A percentile compares a stretch with the other conserved stretches of the same genome.
phyloP scores from a whole-genome alignment of 176 grass and related monocot genomes.

The Guadua angustifolia region DNA sequence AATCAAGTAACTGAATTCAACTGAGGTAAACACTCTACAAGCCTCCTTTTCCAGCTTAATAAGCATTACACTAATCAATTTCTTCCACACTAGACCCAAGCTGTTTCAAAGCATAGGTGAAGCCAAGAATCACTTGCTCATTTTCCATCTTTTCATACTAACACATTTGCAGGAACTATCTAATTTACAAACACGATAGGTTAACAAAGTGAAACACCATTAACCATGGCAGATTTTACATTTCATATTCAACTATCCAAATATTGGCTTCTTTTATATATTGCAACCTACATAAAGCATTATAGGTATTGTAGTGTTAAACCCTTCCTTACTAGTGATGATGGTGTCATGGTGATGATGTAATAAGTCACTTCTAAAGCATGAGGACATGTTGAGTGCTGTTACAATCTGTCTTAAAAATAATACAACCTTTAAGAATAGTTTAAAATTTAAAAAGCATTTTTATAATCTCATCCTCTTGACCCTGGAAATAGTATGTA shows the following conservation, averaged over 20 bases:
- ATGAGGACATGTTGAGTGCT: not conserved
- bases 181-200: slow-evolving; percentile 1
- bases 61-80: not conserved
- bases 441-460: not conserved
- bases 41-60: not conserved
- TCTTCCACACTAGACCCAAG: not conserved
- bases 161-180: not conserved
- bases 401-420: not conserved
- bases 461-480: slow-evolving; percentile 2
- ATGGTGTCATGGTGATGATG: not conserved
- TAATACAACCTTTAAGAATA: not conserved
- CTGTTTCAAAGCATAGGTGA: not conserved
- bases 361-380: not conserved
- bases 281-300: not conserved
- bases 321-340: not conserved
- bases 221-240: not conserved
- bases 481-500: not conserved
- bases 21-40: not conserved
- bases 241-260: not conserved
- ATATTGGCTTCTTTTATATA: not conserved
- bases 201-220: slow-evolving; percentile 2
- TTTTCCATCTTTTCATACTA: not conserved
- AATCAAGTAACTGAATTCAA: not conserved
- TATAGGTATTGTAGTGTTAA: not conserved
- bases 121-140: not conserved